Base-by-base conservation (phyloP, 2,329 filamentous ascomycete species). In the Byssochlamys sp. region DNA sequence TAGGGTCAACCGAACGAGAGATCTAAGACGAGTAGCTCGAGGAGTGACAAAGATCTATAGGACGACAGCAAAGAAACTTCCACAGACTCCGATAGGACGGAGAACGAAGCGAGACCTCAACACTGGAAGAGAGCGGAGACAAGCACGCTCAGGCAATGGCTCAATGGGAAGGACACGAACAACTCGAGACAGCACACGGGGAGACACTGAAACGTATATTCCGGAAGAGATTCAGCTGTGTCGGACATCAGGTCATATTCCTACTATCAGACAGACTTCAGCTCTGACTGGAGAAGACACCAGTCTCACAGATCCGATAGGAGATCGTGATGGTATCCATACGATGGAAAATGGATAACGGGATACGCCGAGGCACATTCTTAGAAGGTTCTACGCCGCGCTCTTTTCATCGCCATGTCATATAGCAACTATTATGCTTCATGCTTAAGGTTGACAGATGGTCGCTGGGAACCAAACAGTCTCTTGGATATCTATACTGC, bases 1-100 rank as follows among this genome's bases (percentile, higher is more conserved):
- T 24, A 68, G 63, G 14, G 71, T 63, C 2, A 74, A 75, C 52
- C 64, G 73, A 52, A 67, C 59, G 26, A 63, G 70, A 52, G 59
- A 45, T 45, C 14, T 66, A 10, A 71, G 67, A 53, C 67, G 71
- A 52, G 29, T 72, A 19, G 68, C 63, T 4, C 55, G 58, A 24
- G 60, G 60, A 6, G 57, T 72, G 24, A 58, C 26, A 7, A 51
- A 33, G 25, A 26, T 49, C 3, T 55, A 55, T n/a, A 57, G 53
- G 33, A 59, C 39, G 14, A 57, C 58, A 39, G 57, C 55, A 35
- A 58, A 45, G 26, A 61, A 59, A 51, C 33, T 48, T 24, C 45
- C 50, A 11, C 28, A 49, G 4, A 26, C n/a, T 51, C 31, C 19
- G 28, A 45, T 24, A 12, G 7, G 2, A n/a, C 33, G 9, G 11